A percentile compares a stretch with the other conserved stretches of the same genome.
These are phyloP conservation scores for Penicillium rolfsii DNA, from an alignment of 2,329 filamentous ascomycete species.

Conservation along the genomic window DNA sequence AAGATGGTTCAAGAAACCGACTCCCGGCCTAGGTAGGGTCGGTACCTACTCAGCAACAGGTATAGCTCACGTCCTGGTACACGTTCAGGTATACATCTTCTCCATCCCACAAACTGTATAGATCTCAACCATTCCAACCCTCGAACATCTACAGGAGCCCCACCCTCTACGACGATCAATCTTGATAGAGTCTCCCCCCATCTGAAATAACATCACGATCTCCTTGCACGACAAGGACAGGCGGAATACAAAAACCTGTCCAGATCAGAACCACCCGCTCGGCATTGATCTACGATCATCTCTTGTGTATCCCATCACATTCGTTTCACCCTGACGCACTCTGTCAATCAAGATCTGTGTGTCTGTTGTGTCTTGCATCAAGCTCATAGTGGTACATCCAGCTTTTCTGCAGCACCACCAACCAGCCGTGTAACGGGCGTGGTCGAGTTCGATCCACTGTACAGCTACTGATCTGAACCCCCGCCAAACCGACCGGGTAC, in stretches of 20 bases:
- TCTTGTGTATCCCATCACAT: not conserved
- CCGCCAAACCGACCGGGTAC: not conserved
- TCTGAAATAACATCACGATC: not conserved
- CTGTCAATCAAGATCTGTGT: not conserved
- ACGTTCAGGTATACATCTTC: not conserved
- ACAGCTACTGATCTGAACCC: not conserved
- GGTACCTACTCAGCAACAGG: not conserved
- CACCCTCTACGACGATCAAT: not conserved
- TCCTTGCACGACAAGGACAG: not conserved
- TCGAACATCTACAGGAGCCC: not conserved
- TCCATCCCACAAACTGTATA: not conserved
- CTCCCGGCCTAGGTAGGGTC: no score
- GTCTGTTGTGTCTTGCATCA: not conserved
- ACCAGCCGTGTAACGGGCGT: conserved; percentile 6
- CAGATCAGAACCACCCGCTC: conserved; percentile 16
- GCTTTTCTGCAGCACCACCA: conserved; percentile 5
- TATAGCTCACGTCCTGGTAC: not conserved
- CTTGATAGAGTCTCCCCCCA: not conserved
- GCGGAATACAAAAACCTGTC: conserved; percentile 18
- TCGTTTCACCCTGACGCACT: not conserved
- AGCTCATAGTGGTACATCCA: not conserved
- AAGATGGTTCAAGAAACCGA: not conserved
- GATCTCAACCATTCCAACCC: not conserved
- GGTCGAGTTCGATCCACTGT: not conserved
- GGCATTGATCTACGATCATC: conserved; percentile 15